Evolutionary conservation across 176 grass and related monocot species (phyloP), one percentile per base, ranked within the genome.

Genomic region (Triticum timopheevii): DNA sequence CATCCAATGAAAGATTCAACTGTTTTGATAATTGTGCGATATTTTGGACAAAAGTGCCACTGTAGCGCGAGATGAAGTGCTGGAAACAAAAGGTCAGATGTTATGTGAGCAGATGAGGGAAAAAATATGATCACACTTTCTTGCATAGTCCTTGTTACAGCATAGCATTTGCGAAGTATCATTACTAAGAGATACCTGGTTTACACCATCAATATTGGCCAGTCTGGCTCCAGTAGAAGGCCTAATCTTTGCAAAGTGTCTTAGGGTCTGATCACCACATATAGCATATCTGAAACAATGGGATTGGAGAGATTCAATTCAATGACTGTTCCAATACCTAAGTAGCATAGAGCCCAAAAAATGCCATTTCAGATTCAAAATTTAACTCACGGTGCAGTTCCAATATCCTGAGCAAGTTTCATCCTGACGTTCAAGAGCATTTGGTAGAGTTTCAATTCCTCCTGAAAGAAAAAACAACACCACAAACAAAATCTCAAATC

Each of bases 201-300:
- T 98, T 73, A 98, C 87, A 80, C 96, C 96, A 78, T 98, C 96
- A 33, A 96, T 93, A 88, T 91, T 98, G 64, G 93, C 90, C 68
- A 98, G 80, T 80, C 93, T 89, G 81, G 92, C 92, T 91, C 66
- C 87, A 87, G 86, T 95, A 65, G 82, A 90, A 73, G 96, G 96
- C 87, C 96, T 98, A 73, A 85, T 91, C 85, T 91, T 94, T 72
- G 88, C 91, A 80, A 98, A 92, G 79, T 89, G 91, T 87, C 86
- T 96, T 74, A 96, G 83, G 79, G 96, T 96, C 85, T 96, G 93
- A 87, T 98, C 96, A 72, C 96, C 93, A 54, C 96, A 96, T 92
- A 98, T 91, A 33, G 96, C 96, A 90, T 98, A 98, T 62, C 96
- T 98, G 77, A 80, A 88, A 83, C 22, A 84, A 64, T 4, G 31